These are phyloP conservation scores for Cydonia oblonga DNA, from an alignment of 331 rosid genomes.

Conservation along the genomic window DNA sequence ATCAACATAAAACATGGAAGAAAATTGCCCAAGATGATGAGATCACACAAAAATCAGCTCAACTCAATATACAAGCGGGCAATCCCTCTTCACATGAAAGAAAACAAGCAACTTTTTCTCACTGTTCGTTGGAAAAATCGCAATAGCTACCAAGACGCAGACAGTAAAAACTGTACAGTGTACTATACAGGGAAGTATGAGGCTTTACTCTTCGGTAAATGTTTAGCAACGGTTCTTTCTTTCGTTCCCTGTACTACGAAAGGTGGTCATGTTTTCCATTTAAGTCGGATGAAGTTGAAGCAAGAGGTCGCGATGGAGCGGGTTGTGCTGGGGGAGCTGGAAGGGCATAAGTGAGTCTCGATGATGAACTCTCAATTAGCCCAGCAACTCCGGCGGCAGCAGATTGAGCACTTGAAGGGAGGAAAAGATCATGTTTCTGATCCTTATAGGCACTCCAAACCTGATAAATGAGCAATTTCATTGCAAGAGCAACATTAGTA, in stretches of 20 bases:
- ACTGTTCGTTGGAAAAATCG: constrained; percentile 20
- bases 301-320: constrained; percentile 44
- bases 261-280: constrained; percentile 45
- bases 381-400: constrained; percentile 99
- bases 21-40: constrained; percentile 1
- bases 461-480: constrained; percentile 26
- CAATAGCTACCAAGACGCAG: constrained; percentile 26
- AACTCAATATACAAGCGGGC: constrained; percentile 38
- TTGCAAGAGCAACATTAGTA: background rate
- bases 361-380: constrained; percentile 80
- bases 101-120: constrained; percentile 13
- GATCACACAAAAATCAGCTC: constrained; percentile 21
- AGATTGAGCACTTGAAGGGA: constrained; percentile 96
- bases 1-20: background rate
- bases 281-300: constrained; percentile 30
- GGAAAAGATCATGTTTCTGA: constrained; percentile 95
- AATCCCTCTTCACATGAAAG: constrained; percentile 27
- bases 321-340: constrained; percentile 69
- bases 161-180: constrained; percentile 53
- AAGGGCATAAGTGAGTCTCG: constrained; percentile 73
- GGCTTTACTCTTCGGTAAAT: background rate
- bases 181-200: constrained; percentile 39
- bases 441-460: constrained; percentile 99
- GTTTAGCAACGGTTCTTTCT: background rate
- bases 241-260: constrained; percentile 25